phyloP scores from a whole-genome alignment of 2,329 filamentous ascomycete genomes.

The Cercospora sp. region DNA sequence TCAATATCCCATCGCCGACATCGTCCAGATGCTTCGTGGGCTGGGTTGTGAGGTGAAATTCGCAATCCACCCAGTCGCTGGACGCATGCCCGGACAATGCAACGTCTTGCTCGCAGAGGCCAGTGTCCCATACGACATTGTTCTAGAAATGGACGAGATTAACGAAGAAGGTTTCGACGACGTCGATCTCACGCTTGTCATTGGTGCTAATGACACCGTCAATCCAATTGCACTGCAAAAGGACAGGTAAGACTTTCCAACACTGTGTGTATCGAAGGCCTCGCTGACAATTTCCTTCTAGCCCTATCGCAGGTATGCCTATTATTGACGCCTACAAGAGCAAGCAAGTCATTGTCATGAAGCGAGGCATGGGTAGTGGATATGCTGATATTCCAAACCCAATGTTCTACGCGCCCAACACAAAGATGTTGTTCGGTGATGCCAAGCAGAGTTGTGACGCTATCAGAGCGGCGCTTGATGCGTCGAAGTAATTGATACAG shows the following conservation, averaged over 20 bases:
- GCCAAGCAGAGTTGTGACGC: slow-evolving; percentile 60
- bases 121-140: slow-evolving; percentile 85
- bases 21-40: slow-evolving; percentile 70
- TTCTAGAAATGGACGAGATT: slow-evolving; percentile 94
- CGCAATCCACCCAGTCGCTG: slow-evolving; percentile 75
- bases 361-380: slow-evolving; percentile 81
- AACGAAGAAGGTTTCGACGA: slow-evolving; percentile 81
- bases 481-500: slow-evolving; percentile 20
- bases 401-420: slow-evolving; percentile 73
- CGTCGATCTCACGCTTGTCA: slow-evolving; percentile 79
- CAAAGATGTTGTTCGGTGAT: slow-evolving; percentile 90
- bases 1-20: slow-evolving; percentile 85
- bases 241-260: slow-evolving; percentile 46
- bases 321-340: slow-evolving; percentile 92
- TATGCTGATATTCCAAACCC: slow-evolving; percentile 91
- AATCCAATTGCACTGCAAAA: slow-evolving; percentile 86
- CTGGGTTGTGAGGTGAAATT: slow-evolving; percentile 82
- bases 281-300: slow-evolving; percentile 39
- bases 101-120: slow-evolving; percentile 89
- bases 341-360: slow-evolving; percentile 92
- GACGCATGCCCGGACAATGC: slow-evolving; percentile 90
- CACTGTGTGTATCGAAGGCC: neutral
- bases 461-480: slow-evolving; percentile 37
- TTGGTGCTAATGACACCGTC: slow-evolving; percentile 89
- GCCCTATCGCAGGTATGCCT: slow-evolving; percentile 87